These are phyloP conservation scores for Simmondsia chinensis DNA, from an alignment of 148 eudicot genomes.

Conservation along the genomic window DNA sequence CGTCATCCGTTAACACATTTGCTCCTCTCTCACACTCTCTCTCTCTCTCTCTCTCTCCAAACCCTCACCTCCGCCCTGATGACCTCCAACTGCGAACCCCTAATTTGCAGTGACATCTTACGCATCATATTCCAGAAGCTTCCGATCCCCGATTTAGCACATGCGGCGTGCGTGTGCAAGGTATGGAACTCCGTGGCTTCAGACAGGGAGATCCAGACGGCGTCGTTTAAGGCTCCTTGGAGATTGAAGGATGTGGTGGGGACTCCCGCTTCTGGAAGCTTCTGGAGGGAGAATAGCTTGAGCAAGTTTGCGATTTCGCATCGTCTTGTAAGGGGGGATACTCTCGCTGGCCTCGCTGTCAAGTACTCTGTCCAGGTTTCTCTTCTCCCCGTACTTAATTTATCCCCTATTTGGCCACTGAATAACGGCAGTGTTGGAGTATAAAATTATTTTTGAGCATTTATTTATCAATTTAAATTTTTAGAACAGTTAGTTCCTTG, in stretches of 20 bases:
- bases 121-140: constrained; percentile 56
- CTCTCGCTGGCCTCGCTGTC: constrained; percentile 80
- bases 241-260: constrained; percentile 58
- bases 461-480: no score
- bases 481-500: no score
- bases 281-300: constrained; percentile 73
- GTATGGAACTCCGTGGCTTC: constrained; percentile 62
- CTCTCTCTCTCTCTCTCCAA: no score
- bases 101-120: constrained; percentile 52
- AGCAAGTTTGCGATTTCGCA: constrained; percentile 79
- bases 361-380: constrained; percentile 87
- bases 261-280: constrained; percentile 64
- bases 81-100: constrained; percentile 42
- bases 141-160: constrained; percentile 50
- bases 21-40: no score
- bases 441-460: no score
- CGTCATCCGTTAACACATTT: no score
- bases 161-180: constrained; percentile 70
- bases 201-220: constrained; percentile 50
- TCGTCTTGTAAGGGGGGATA: constrained; percentile 43
- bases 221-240: constrained; percentile 73
- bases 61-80: no score
- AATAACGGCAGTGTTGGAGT: no score
- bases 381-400: neutral
- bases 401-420: no score